Percentiles rank a stretch among this genome's conserved stretches.
Conservation (phyloP, 768 basidiomycete species). For the Termitomyces sp. region DNA sequence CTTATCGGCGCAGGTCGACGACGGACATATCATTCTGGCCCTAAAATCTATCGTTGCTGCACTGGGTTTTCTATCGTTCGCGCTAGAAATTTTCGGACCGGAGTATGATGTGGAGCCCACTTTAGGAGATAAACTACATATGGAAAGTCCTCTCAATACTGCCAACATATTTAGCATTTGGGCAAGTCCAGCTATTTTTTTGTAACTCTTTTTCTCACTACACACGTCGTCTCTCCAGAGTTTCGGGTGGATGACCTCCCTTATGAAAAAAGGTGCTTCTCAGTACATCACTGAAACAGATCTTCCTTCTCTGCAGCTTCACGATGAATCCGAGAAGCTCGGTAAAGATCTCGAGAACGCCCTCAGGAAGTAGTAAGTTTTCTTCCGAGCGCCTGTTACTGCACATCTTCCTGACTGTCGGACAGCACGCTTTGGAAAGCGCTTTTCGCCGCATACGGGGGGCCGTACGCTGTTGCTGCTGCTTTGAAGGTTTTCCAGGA, state of each 20-base stretch:
- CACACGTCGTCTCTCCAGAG: slow-evolving; percentile 33
- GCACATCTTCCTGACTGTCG: background rate
- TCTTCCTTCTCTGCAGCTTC: slow-evolving; percentile 64
- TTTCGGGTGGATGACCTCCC: slow-evolving; percentile 82
- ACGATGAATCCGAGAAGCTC: slow-evolving; percentile 68
- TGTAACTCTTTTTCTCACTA: background rate
- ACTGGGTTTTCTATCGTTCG: slow-evolving; percentile 52
- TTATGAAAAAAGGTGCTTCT: slow-evolving; percentile 64
- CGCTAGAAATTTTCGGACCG: slow-evolving; percentile 66
- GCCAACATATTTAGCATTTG: slow-evolving; percentile 82
- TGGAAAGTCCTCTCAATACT: slow-evolving; percentile 66
- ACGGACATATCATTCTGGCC: slow-evolving; percentile 30
- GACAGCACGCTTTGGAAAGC: slow-evolving; percentile 69
- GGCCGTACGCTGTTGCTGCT: slow-evolving; percentile 61
- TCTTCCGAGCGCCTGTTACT: background rate
- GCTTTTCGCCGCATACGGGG: slow-evolving; percentile 73
- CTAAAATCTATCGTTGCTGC: slow-evolving; percentile 38
- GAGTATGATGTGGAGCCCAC: slow-evolving; percentile 34
- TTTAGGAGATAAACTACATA: slow-evolving; percentile 27
- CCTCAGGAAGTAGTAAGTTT: slow-evolving; percentile 58
- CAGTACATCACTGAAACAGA: slow-evolving; percentile 81
- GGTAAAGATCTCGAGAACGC: slow-evolving; percentile 55
- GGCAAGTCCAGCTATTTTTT: slow-evolving; percentile 25
- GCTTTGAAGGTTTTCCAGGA: slow-evolving; percentile 78
- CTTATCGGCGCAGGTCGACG: slow-evolving; percentile 23